A percentile compares a stretch with the other conserved stretches of the same genome.
phyloP scores from a whole-genome alignment of 768 basidiomycete genomes.

The Scleroderma citrinum region DNA sequence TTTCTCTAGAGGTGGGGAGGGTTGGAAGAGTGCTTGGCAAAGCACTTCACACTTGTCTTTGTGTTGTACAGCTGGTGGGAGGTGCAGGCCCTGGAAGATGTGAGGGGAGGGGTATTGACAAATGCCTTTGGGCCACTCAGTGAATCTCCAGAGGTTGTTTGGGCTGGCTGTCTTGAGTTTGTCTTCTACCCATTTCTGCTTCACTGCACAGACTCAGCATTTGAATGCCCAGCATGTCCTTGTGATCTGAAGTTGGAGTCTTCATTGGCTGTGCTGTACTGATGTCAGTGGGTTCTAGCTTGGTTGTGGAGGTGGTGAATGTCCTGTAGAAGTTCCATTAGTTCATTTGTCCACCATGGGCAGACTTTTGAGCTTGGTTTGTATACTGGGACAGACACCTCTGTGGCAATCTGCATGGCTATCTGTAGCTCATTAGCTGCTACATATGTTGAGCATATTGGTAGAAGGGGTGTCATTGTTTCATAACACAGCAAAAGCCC shows the following conservation, averaged over 20 bases:
- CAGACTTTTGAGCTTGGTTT: neutral
- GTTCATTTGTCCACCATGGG: neutral
- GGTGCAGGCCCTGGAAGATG: neutral
- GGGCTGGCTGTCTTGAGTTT: neutral
- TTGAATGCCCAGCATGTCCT: too few relatives aligned
- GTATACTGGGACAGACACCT: neutral
- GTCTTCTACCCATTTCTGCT: neutral
- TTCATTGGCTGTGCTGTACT: too few relatives aligned
- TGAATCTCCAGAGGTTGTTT: neutral
- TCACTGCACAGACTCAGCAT: neutral
- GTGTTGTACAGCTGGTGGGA: neutral
- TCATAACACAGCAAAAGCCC: neutral
- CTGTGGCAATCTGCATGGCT: neutral
- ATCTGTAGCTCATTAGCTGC: neutral
- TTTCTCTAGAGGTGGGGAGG: conserved; percentile 1
- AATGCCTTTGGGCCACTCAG: neutral
- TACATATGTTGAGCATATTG: neutral
- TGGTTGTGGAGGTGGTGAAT: too few relatives aligned
- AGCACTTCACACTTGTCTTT: neutral
- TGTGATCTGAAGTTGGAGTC: too few relatives aligned
- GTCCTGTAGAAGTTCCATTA: too few relatives aligned
- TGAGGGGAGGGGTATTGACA: neutral
- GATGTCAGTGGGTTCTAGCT: too few relatives aligned
- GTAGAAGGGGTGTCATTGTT: neutral
- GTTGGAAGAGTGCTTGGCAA: neutral